Conservation (phyloP, 1,284 basidiomycete species). For the Puccinia hordei region DNA sequence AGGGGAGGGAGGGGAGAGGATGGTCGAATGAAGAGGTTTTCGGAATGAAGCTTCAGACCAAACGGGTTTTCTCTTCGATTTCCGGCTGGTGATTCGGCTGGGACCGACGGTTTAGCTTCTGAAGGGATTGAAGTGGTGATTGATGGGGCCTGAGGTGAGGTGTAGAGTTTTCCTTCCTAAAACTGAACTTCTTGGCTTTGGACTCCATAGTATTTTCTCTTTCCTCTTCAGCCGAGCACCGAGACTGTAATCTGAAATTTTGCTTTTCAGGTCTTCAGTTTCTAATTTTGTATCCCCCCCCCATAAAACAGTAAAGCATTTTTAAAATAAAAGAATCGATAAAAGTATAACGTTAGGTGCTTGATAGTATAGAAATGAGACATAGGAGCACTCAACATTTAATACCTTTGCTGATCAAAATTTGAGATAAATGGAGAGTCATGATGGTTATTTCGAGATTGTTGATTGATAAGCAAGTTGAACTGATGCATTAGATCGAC, state of each 20-base stretch:
- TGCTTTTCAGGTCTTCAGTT: background rate
- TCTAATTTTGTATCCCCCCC: background rate
- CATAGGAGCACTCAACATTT: background rate
- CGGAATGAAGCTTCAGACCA: background rate
- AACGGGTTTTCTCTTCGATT: constrained; percentile 3
- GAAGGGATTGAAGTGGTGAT: background rate
- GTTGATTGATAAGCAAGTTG: constrained; percentile 10
- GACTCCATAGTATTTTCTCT: too few species aligned
- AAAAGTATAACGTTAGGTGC: background rate
- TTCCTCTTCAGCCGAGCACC: too few species aligned
- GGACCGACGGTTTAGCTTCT: background rate
- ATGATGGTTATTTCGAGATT: background rate
- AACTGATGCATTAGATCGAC: background rate
- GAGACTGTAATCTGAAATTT: constrained; percentile 8
- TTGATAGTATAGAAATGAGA: background rate
- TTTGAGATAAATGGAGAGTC: background rate
- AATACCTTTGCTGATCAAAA: constrained; percentile 18
- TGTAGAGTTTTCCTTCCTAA: background rate
- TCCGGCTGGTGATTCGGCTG: background rate
- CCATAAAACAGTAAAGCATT: background rate
- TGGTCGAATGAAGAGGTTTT: constrained; percentile 33
- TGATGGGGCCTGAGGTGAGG: background rate
- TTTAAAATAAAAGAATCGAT: background rate
- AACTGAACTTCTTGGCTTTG: constrained; percentile 27
- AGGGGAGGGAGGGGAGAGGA: background rate